Conservation (phyloP, 1,284 basidiomycete species). For the Singerocomus rubriflavus region DNA sequence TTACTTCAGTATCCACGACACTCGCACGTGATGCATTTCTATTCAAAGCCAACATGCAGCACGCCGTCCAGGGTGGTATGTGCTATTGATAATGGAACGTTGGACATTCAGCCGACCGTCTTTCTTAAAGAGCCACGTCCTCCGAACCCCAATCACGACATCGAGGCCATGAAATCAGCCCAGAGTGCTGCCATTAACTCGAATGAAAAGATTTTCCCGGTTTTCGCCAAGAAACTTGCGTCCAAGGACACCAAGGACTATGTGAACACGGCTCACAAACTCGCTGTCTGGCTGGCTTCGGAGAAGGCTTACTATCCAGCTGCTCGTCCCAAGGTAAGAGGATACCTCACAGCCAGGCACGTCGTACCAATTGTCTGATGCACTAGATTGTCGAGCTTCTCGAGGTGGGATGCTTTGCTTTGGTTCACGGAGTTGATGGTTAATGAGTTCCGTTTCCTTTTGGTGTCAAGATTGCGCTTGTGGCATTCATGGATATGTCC, state of each 20-base stretch:
- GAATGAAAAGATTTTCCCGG: constrained; percentile 31
- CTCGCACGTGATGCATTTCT: constrained; percentile 11
- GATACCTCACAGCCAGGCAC: neutral
- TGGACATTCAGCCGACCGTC: constrained; percentile 3
- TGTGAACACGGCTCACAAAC: constrained; percentile 17
- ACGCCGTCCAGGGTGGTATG: constrained; percentile 6
- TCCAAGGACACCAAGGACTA: constrained; percentile 25
- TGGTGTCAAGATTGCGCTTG: constrained; percentile 22
- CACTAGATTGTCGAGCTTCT: constrained; percentile 30
- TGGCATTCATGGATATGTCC: constrained; percentile 16
- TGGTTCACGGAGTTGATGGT: neutral
- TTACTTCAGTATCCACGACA: neutral
- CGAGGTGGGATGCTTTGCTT: constrained; percentile 17
- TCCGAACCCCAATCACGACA: neutral
- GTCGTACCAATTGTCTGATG: neutral
- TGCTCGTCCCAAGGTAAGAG: constrained; percentile 28
- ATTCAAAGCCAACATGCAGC: constrained; percentile 10
- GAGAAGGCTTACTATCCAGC: constrained; percentile 32
- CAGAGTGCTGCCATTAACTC: constrained; percentile 20
- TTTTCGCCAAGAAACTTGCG: constrained; percentile 28
- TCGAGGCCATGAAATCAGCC: constrained; percentile 18
- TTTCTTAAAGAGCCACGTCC: constrained; percentile 6
- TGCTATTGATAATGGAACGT: neutral
- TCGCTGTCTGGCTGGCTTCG: constrained; percentile 24
- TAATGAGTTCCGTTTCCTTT: neutral